Percentiles rank a stretch among this genome's conserved stretches.
These are phyloP conservation scores for Lagenaria siceraria DNA, from an alignment of 306 rosid genomes.

Conservation along the genomic window DNA sequence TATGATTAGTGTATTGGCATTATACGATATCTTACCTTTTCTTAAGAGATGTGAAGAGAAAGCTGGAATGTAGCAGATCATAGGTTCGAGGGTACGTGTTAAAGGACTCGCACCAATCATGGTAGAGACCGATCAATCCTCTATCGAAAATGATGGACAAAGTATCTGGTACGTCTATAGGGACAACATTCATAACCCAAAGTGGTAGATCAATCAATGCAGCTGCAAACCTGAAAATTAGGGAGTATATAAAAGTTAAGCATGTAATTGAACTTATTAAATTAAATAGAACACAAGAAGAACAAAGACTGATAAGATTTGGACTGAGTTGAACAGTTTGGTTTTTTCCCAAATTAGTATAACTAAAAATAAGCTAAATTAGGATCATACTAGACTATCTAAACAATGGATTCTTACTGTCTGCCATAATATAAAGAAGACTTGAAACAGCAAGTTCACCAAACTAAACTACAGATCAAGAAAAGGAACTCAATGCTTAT, in stretches of 20 bases:
- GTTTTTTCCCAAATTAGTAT: background rate
- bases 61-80: conserved; percentile 77
- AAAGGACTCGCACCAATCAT: conserved; percentile 95
- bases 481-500: background rate
- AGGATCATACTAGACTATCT: background rate
- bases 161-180: conserved; percentile 57
- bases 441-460: background rate
- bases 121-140: conserved; percentile 83
- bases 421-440: background rate
- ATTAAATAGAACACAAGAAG: background rate
- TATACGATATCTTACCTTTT: conserved; percentile 37
- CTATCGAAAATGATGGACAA: conserved; percentile 58
- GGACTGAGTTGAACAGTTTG: background rate
- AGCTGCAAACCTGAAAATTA: conserved; percentile 64
- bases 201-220: conserved; percentile 63
- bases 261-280: background rate
- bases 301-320: background rate
- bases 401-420: background rate
- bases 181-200: conserved; percentile 91
- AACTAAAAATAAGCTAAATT: background rate
- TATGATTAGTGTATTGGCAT: background rate
- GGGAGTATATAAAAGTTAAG: background rate
- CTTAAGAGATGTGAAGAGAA: conserved; percentile 40
- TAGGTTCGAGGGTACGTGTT: conserved; percentile 82
- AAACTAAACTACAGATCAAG: background rate